These are phyloP conservation scores for Citrus sp. DNA, from an alignment of 345 rosid genomes.

Conservation along the genomic window DNA sequence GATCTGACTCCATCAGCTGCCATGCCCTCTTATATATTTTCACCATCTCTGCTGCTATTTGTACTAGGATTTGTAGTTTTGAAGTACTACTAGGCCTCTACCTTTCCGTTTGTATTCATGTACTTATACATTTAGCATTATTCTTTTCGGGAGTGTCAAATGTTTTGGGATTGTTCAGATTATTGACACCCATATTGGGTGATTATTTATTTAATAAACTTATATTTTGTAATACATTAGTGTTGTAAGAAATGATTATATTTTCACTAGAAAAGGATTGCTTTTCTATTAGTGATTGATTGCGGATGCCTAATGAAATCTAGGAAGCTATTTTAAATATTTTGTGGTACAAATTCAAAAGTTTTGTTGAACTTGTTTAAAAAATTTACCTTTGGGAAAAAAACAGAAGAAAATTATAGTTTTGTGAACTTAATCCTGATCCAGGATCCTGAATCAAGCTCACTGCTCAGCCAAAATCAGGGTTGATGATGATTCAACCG, in stretches of 20 bases:
- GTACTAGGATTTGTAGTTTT: constrained; percentile 38
- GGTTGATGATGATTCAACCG: not conserved
- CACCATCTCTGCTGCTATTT: constrained; percentile 48
- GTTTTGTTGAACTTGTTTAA: not conserved
- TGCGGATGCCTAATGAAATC: not conserved
- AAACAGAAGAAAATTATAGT: too few relatives aligned
- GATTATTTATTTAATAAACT: constrained; percentile 15
- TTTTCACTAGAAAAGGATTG: not conserved
- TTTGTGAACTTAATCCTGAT: not conserved
- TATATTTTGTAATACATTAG: not conserved
- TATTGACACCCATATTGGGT: constrained; percentile 14
- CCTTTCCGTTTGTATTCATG: not conserved
- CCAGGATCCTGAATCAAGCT: not conserved
- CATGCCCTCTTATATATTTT: constrained; percentile 21
- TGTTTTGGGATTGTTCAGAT: constrained; percentile 4
- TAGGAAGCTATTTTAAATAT: not conserved
- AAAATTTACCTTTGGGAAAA: too few relatives aligned
- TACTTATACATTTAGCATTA: not conserved
- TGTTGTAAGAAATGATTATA: not conserved
- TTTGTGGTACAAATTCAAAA: too few relatives aligned
- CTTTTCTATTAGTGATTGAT: not conserved
- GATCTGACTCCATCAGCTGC: constrained; percentile 59
- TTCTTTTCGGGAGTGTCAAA: constrained; percentile 12
- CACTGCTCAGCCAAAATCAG: not conserved
- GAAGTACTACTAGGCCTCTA: constrained; percentile 30